Evolutionary conservation across 495 filamentous ascomycete genomes (phyloP), one percentile per base, ranked within the genome.

Genomic region (Penicillium salamii): DNA sequence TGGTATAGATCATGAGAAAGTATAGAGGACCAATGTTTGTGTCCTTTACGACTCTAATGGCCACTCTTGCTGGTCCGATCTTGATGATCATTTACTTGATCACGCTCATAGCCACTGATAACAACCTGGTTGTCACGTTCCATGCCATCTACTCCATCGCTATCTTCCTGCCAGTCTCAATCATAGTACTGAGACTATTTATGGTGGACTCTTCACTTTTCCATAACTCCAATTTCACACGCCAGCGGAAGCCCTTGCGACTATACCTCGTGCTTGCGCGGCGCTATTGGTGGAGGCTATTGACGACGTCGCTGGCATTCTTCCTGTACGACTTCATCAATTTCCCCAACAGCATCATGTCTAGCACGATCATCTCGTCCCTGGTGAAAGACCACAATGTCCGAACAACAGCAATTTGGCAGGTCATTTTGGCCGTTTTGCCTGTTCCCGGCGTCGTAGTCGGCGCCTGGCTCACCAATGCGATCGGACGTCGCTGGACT

Each of bases 281-380:
- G 7, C 59, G 65, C 2, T 70, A 68, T 45, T 62, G 59, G 55
- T 52, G 46, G 28, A 59, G 63, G 5, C 55, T 70, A 1, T 46
- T 62, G 14, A 64, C 61, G 0, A 71, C 62, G 5, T 68, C 65
- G 0, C 33, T 65, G 8, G 68, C 68, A 2, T 71, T 66, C 47
- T 69, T 69, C 39, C 55, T 70, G 1, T 67, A 66, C 38, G 63
- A 69, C 39, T 69, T 71, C 43, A 63, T 66, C 61, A 71, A 69
- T 49, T 68, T 65, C 38, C 63, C 61, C 3, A 67, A 64, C 50
- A 66, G 60, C 39, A 70, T 67, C 49, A 70, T 73, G 66, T 69
- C 66, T 2, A 62, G 66, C 49, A 59, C 59, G 6, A 74, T 73
- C 36, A 70, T 73, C 29, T 59, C 68, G 3, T 67, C 66, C 0